Base-by-base conservation (phyloP, 1,139 yeast species). In the Pichia sp. region DNA sequence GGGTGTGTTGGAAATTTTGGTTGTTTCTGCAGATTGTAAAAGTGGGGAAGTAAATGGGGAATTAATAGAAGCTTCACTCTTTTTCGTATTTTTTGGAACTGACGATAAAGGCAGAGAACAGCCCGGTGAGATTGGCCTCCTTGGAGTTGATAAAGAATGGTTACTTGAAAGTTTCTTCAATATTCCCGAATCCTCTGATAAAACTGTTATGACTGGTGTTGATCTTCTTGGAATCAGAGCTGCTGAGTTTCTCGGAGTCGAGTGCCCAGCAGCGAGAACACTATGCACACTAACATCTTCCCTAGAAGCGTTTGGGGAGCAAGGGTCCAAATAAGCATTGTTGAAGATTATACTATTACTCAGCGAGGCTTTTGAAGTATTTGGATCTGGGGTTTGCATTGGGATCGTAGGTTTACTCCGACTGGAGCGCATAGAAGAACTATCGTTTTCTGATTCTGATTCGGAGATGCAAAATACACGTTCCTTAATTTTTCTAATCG, bases 71-170 rank as follows among this genome's bases (percentile, higher is more conserved):
- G 41, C 16, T 7, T 52, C 52, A 2, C 30, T 17, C 36, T 43
- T 52, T 31, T 49, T 55, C 2, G 42, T 17, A 8, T n/a, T 49
- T 61, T 81, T 72, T 62, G 81, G 87, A 30, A 82, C 74, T 0
- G 85, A 78, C 5, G 85, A 78, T 62, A 82, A 70, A 36, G 80
- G 81, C 4, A 75, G 73, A 46, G 74, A 75, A 49, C 73, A 74
- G 50, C 75, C 78, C 0, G 87, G 87, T 0, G 86, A 81, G 34
- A 77, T 64, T 55, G 76, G 82, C 55, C 86, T 71, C 27, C 52
- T 50, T 20, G 63, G 61, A 12, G 61, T 53, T 3, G 55, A 48
- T 6, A 56, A 3, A 46, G 29, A 43, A 27, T 16, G 48, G 14
- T 24, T 33, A 8, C 43, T 17, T 8, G 55, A 49, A 4, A 45